Evolutionary conservation across 495 filamentous ascomycete genomes (phyloP), one percentile per base, ranked within the genome.

Genomic region (Bathelium albidoporum): DNA sequence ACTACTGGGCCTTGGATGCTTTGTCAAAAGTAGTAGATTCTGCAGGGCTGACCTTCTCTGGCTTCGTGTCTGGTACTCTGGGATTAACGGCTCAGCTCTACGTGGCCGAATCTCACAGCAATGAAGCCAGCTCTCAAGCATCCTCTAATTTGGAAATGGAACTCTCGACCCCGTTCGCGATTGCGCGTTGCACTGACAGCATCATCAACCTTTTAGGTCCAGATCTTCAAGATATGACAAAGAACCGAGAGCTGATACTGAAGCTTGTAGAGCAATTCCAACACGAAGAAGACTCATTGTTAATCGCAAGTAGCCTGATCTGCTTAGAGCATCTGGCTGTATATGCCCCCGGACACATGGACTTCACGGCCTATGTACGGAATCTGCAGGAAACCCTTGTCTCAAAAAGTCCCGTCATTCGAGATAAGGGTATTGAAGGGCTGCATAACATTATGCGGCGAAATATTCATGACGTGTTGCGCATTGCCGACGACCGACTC

Each of bases 171-270:
- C 82, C 88, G 1, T 86, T 89, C 12, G 87, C 92, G 0, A 86
- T 97, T 59, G 89, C 89, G 60, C 84, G 90, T 62, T 90, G 91
- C 65, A 85, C 96, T n/a, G 93, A 99, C 72, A 91, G 92, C 32
- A 78, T 96, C 7, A 90, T 99, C 75, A 97, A 97, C 68, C 94
- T 97, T 18, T 82, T 99, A 9, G 94, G 94, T 0, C 94, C 94
- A 0, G 95, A 97, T 70, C 78, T 99, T 7, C 94, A 97, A 73
- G 94, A 97, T 65, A 86, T 92, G 66, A 83, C 82, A n/a, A 97
- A 96, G 74, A 88, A 89, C 4, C 82, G 94, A 58, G 91, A 96
- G 70, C 78, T 97, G 26, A 95, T 97, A 59, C 78, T 97, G 63
- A 95, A 87, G 0, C 82, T 97, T 1, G 85, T 96, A 26, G 81